Base-by-base conservation (phyloP, 495 filamentous ascomycete species). In the Lichenothelia convexa region DNA sequence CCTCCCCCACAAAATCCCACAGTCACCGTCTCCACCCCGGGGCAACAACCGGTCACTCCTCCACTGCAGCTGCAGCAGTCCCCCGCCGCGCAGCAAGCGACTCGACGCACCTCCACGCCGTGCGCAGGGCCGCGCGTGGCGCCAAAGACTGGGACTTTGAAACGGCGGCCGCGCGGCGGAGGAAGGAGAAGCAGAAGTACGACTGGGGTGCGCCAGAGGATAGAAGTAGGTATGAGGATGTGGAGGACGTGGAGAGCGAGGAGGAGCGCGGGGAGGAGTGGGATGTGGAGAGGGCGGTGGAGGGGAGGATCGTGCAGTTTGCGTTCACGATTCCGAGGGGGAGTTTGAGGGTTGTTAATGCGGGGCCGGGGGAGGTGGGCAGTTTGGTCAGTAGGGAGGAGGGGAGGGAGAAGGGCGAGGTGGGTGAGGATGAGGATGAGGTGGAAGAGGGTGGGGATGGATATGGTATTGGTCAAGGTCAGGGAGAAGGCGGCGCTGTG, bases 271-370 rank as follows among this genome's bases (percentile, higher is more conserved):
- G 31, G 17, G 77, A 73, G 3, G 85, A 92, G 34, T 93, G 86
- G 85, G 86, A 93, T 49, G 68, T 93, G 22, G 87, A 94, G 53
- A 68, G 68, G 30, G 82, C 81, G 4, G 78, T 79, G 1, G 75
- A 86, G 55, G 70, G 68, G 34, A 55, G 84, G 30, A 67, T 81
- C 12, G 86, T 95, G 41, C 87, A 95, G 58, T 70, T 91, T 42
- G 91, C 91, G 62, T 95, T 91, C 54, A 92, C 85, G 1, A 81
- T 92, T 39, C 87, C 87, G 32, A 78, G 72, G 53, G 77, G 84
- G 59, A 71, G 67, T 52, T 51, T 95, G 45, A 63, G 87, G 34
- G 83, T 95, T 9, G 85, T 93, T 6, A 95, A 95, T 59, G 71
- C 62, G 13, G 60, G 59, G 40, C 43, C 51, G 56, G 59, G 62